phyloP scores from a whole-genome alignment of 768 basidiomycete species.

The Lactifluus piperatus region DNA sequence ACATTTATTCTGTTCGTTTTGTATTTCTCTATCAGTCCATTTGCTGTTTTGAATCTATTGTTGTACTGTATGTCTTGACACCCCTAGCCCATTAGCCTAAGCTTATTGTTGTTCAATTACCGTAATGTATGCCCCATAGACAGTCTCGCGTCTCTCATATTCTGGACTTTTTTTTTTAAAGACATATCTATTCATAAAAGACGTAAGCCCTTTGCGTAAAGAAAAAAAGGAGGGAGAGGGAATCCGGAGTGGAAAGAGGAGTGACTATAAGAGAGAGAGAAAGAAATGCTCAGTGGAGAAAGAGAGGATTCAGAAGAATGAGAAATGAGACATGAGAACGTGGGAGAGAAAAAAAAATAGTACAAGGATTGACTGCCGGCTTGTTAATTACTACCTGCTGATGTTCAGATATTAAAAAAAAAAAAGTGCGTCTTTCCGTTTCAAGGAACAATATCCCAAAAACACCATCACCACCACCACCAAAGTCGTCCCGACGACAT shows the following conservation, averaged over 20 bases:
- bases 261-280: neutral
- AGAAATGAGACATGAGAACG: neutral
- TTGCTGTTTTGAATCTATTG: neutral
- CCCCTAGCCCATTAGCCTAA: too few species aligned
- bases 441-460: neutral
- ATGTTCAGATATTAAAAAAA: neutral
- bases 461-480: too few species aligned
- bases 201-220: neutral
- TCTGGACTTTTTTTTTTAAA: neutral
- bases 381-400: neutral
- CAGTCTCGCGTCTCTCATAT: neutral
- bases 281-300: neutral
- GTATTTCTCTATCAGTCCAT: neutral
- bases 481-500: neutral
- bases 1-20: neutral
- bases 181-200: slow-evolving; percentile 9
- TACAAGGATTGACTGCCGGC: slow-evolving; percentile 8
- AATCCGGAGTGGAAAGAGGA: neutral
- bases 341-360: neutral
- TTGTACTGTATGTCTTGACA: neutral
- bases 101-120: neutral
- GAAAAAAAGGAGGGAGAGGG: neutral
- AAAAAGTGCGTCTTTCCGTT: neutral
- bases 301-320: neutral
- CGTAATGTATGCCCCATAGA: neutral